These are phyloP conservation scores for Entomortierella chlamydospora DNA, from an alignment of 192 early-diverging fungal species.

Conservation along the genomic window DNA sequence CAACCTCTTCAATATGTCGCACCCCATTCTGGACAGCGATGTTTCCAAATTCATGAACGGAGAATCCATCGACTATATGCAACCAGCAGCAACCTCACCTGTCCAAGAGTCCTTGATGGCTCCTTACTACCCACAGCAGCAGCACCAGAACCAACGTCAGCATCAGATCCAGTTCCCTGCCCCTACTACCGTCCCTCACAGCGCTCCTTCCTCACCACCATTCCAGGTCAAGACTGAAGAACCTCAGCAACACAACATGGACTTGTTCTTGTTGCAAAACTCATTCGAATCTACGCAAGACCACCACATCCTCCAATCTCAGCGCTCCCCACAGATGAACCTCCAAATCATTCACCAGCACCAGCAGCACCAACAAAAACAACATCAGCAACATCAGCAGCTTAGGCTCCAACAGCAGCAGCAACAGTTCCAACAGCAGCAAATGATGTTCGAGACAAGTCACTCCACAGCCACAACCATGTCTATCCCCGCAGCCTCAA, in stretches of 20 bases:
- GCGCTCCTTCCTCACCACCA: slow-evolving; percentile 36
- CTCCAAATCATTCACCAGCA: slow-evolving; percentile 35
- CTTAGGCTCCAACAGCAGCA: slow-evolving; percentile 24
- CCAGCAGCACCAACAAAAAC: slow-evolving; percentile 41
- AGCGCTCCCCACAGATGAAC: slow-evolving; percentile 33
- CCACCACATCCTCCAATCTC: slow-evolving; percentile 21
- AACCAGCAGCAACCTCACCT: slow-evolving; percentile 31
- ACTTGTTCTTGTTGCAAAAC: slow-evolving; percentile 25
- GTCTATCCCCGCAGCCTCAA: slow-evolving; percentile 26
- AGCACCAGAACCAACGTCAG: slow-evolving; percentile 37
- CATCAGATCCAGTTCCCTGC: slow-evolving; percentile 23
- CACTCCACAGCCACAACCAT: slow-evolving; percentile 20
- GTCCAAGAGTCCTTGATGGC: slow-evolving; percentile 40
- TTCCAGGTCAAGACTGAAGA: slow-evolving; percentile 48
- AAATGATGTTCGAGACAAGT: slow-evolving; percentile 26
- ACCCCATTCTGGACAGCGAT: slow-evolving; percentile 30
- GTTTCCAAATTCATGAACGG: slow-evolving; percentile 35
- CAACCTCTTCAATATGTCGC: slow-evolving; percentile 27
- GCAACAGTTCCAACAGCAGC: slow-evolving; percentile 27
- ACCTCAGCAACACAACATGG: slow-evolving; percentile 19
- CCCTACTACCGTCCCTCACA: slow-evolving; percentile 21
- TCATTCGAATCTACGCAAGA: slow-evolving; percentile 28
- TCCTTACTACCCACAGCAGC: slow-evolving; percentile 23
- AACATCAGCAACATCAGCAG: slow-evolving; percentile 34
- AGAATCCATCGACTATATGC: slow-evolving; percentile 37